Evolutionary conservation across 2,329 filamentous ascomycete species (phyloP).

Genomic region (Dendrostoma leiphaemia): DNA sequence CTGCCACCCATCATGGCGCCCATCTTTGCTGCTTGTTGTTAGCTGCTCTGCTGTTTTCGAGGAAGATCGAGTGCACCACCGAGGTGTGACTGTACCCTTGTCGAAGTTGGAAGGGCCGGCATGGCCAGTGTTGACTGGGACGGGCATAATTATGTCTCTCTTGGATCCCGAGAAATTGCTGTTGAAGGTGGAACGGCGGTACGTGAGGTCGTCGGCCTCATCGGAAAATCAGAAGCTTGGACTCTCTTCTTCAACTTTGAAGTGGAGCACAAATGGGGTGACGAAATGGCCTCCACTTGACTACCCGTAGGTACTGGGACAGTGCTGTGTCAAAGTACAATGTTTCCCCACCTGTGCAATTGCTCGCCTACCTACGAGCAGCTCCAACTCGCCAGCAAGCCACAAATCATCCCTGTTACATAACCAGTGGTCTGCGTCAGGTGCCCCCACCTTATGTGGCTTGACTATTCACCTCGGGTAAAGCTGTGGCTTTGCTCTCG

Average conservation of each 20-base stretch:
- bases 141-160: slow-evolving; percentile 28
- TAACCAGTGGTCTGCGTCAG: background rate
- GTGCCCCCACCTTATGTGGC: background rate
- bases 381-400: too few species aligned
- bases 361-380: too few species aligned
- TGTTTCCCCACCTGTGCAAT: background rate
- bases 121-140: slow-evolving; percentile 27
- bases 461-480: background rate
- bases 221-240: slow-evolving; percentile 3
- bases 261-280: slow-evolving; percentile 1
- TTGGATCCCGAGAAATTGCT: background rate
- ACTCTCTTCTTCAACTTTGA: background rate
- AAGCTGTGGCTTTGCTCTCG: background rate
- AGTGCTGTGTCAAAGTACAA: background rate
- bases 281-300: background rate
- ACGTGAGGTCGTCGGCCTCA: background rate
- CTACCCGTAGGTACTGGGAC: background rate
- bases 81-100: slow-evolving; percentile 44
- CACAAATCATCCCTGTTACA: background rate
- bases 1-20: slow-evolving; percentile 97
- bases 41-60: slow-evolving; percentile 22
- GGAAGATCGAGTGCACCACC: background rate
- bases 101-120: slow-evolving; percentile 51
- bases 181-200: background rate
- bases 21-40: slow-evolving; percentile 76